phyloP scores from a whole-genome alignment of 495 filamentous ascomycete species.

The Trypethelium eluteriae region DNA sequence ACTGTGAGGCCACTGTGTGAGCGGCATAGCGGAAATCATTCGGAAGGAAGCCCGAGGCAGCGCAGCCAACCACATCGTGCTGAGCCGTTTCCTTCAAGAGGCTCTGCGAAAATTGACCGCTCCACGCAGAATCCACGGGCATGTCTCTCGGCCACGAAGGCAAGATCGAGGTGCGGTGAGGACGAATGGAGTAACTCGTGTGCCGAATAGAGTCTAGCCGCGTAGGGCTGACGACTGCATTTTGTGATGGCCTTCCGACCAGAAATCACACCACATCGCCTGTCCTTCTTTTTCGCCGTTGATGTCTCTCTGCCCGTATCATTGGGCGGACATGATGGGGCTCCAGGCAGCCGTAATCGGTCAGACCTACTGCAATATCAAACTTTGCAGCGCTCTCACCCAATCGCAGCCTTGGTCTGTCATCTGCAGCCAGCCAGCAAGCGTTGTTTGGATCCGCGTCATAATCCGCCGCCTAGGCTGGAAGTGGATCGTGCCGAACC shows the following conservation, averaged over 20 bases:
- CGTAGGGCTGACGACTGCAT: constrained; percentile 9
- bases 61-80: too few relatives aligned
- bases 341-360: constrained; percentile 4
- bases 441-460: neutral
- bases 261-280: neutral
- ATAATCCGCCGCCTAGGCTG: neutral
- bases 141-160: neutral
- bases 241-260: neutral
- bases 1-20: too few relatives aligned
- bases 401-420: neutral
- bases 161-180: constrained; percentile 5
- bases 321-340: neutral
- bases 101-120: neutral
- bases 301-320: neutral
- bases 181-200: neutral
- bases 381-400: neutral
- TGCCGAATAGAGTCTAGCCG: constrained; percentile 1
- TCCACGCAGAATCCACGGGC: neutral
- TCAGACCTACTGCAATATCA: neutral
- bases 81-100: too few relatives aligned
- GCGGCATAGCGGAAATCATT: too few relatives aligned
- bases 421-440: neutral
- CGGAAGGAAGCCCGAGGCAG: too few relatives aligned
- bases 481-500: neutral
- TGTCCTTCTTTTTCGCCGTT: neutral